Conservation (phyloP, 2,329 filamentous ascomycete genomes). For the Alternaria solani region DNA sequence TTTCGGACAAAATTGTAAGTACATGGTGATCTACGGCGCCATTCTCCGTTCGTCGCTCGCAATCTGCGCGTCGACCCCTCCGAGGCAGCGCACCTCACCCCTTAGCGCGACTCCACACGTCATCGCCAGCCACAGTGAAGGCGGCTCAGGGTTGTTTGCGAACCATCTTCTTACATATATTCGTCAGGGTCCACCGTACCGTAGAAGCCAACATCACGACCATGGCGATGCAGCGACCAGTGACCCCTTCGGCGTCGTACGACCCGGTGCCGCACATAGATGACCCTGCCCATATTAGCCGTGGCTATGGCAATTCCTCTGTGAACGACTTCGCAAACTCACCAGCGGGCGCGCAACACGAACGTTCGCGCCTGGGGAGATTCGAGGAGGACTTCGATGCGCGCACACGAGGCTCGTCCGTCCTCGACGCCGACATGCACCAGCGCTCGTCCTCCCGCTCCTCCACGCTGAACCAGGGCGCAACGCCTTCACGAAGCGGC, state of each 20-base stretch:
- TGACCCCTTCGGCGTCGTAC: conserved; percentile 36
- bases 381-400: conserved; percentile 78
- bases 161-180: conserved; percentile 16
- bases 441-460: conserved; percentile 70
- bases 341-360: conserved; percentile 40
- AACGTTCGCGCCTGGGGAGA: conserved; percentile 53
- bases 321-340: conserved; percentile 51
- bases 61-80: conserved; percentile 29
- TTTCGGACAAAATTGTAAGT: conserved; percentile 3
- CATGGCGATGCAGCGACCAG: conserved; percentile 40
- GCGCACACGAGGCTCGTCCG: conserved; percentile 70
- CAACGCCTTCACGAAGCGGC: conserved; percentile 66
- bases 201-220: conserved; percentile 8
- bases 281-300: conserved; percentile 48
- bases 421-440: conserved; percentile 64
- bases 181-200: conserved; percentile 13
- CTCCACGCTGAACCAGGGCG: conserved; percentile 52
- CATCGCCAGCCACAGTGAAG: conserved; percentile 28
- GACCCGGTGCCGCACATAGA: conserved; percentile 48
- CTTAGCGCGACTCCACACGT: conserved; percentile 27
- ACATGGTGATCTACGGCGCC: conserved; percentile 17
- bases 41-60: conserved; percentile 19
- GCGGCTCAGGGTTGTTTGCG: conserved; percentile 17
- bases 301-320: conserved; percentile 43
- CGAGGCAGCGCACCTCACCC: conserved; percentile 7